Base-by-base conservation (phyloP, 495 filamentous ascomycete species). In the Neurospora pannonica region DNA sequence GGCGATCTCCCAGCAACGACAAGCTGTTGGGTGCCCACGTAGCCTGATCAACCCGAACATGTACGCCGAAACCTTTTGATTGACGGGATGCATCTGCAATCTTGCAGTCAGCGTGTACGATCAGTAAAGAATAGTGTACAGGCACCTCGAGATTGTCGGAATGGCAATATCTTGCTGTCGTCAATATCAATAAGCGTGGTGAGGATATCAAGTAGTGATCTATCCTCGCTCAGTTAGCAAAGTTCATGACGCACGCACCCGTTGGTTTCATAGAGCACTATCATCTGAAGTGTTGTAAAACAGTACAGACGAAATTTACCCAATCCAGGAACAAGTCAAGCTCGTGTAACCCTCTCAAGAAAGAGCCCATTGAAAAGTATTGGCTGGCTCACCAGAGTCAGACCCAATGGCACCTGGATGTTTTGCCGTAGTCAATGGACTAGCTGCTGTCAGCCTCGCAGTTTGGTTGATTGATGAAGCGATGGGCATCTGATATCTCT, bases 271-370 rank as follows among this genome's bases (percentile, higher is more conserved):
- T 31, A 62, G 28, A 62, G 28, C 1, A 19, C 24, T 34, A 8
- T 67, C 54, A 67, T 67, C 15, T 67, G 3, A 67, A 62, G 54
- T 17, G 2, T 34, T 31, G 24, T 31, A 34, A 34, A 67, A 67
- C 28, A 34, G 28, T 67, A 67, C 54, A 19, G 54, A 67, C 54
- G 54, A 71, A 54, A 34, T 21, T 40, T 21, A 60, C 46, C 72
- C 36, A 40, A 74, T 76, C 70, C 77, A 78, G 77, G 75, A 71
- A 78, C 72, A 70, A 71, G 71, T 74, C 72, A 62, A 67, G 54
- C 28, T 9, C 54, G 54, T 67, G 54, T 34, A 67, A 34, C 28
- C 54, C 6, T 19, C 19, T 34, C 2, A 15, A 34, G 54, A 67
- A 62, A 34, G 28, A 31, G 1, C 28, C 28, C 28, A 62, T 34